Percentiles rank a stretch among this genome's conserved stretches.
These are phyloP conservation scores for Iris macrosiphon DNA, from an alignment of 106 monocot genomes.

Conservation along the genomic window DNA sequence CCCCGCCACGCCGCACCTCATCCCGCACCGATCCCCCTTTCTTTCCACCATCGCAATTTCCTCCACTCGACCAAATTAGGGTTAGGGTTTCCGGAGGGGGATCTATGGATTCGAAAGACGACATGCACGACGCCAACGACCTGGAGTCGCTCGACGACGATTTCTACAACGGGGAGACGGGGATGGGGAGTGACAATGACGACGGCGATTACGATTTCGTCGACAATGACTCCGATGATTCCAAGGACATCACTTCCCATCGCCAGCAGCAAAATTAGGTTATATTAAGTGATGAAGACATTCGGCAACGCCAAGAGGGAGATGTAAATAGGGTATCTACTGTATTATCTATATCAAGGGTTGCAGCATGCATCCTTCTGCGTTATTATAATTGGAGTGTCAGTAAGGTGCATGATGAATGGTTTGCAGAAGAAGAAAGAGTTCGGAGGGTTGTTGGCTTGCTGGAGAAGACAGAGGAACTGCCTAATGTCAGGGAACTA, in stretches of 20 bases:
- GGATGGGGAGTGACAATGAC: slow-evolving; percentile 38
- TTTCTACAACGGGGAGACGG: slow-evolving; percentile 69
- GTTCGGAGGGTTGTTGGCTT: slow-evolving; percentile 65
- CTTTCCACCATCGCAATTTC: too few species aligned
- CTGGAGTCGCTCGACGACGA: slow-evolving; percentile 62
- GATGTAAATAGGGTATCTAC: slow-evolving; percentile 66
- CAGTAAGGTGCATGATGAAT: slow-evolving; percentile 80
- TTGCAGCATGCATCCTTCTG: slow-evolving; percentile 54
- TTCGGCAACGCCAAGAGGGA: slow-evolving; percentile 43
- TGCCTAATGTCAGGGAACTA: slow-evolving; percentile 63
- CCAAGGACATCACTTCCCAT: slow-evolving; percentile 2
- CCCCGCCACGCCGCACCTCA: too few species aligned
- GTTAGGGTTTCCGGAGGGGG: too few species aligned
- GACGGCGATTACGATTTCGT: slow-evolving; percentile 43
- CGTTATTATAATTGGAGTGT: slow-evolving; percentile 82
- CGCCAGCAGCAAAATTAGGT: slow-evolving; percentile 54
- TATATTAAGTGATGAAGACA: slow-evolving; percentile 50
- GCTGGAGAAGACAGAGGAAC: slow-evolving; percentile 41
- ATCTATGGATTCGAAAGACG: slow-evolving; percentile 80
- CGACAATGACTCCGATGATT: slow-evolving; percentile 27
- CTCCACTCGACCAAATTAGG: too few species aligned
- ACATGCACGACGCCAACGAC: slow-evolving; percentile 76
- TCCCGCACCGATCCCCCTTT: too few species aligned
- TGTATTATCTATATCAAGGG: slow-evolving; percentile 65
- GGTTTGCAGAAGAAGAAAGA: slow-evolving; percentile 78